phyloP scores from a whole-genome alignment of 2,329 filamentous ascomycete species.

The Orbilia blumenaviensis region DNA sequence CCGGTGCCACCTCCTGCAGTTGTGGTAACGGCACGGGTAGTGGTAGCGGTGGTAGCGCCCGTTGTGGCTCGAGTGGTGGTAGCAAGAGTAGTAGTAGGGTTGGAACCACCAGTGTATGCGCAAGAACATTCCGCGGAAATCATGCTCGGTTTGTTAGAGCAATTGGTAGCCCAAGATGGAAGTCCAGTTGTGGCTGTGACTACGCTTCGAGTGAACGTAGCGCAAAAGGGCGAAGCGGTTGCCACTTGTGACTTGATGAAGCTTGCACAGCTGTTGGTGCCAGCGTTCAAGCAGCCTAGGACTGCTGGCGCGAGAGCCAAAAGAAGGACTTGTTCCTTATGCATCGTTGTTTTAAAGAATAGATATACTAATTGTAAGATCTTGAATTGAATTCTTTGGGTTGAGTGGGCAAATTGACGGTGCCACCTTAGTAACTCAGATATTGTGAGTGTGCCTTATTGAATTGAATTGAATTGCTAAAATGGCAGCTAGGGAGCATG shows the following conservation, averaged over 20 bases:
- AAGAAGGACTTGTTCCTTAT: conserved; percentile 51
- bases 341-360: conserved; percentile 10
- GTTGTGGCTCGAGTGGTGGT: conserved; percentile 26
- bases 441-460: not conserved
- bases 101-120: conserved; percentile 27
- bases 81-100: conserved; percentile 20
- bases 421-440: not conserved
- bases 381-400: too few species aligned
- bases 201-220: conserved; percentile 59
- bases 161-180: conserved; percentile 64
- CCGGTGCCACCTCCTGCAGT: not conserved
- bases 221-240: conserved; percentile 60
- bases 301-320: conserved; percentile 56
- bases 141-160: conserved; percentile 45
- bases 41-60: not conserved
- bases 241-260: conserved; percentile 59
- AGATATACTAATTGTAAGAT: not conserved
- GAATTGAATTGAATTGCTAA: not conserved
- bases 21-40: conserved; percentile 10
- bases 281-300: conserved; percentile 59
- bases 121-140: conserved; percentile 50
- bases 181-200: conserved; percentile 49
- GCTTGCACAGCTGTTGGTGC: conserved; percentile 59
- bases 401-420: not conserved
- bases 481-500: not conserved